A percentile compares a stretch with the other conserved stretches of the same genome.
Evolutionary conservation across 1,284 basidiomycete genomes (phyloP).

Genomic region (Heterobasidion occidentale): DNA sequence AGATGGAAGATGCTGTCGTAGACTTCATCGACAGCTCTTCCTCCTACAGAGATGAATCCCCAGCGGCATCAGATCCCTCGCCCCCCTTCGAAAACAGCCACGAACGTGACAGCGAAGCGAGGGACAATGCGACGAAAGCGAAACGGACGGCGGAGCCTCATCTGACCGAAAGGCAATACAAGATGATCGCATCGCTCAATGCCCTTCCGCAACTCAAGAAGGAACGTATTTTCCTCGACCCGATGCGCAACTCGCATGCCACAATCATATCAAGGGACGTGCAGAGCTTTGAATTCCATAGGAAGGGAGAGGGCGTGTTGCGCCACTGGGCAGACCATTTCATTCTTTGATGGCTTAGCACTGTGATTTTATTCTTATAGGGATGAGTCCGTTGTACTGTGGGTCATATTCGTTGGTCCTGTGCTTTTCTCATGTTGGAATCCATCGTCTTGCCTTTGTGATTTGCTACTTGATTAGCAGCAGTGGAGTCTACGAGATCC

Average conservation of each 20-base stretch:
- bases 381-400: too few relatives aligned
- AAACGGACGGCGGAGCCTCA: constrained; percentile 1
- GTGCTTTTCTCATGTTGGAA: too few relatives aligned
- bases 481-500: too few relatives aligned
- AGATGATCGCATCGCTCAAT: constrained; percentile 49
- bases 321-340: constrained; percentile 70
- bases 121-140: not conserved
- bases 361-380: too few relatives aligned
- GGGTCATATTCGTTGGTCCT: too few relatives aligned
- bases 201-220: constrained; percentile 59
- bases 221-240: constrained; percentile 52
- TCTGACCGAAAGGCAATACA: constrained; percentile 46
- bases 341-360: constrained; percentile 20
- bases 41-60: not conserved
- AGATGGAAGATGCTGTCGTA: constrained; percentile 47
- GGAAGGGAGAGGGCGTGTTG: constrained; percentile 52
- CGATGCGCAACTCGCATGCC: constrained; percentile 57
- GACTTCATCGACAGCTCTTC: constrained; percentile 31
- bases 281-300: constrained; percentile 47
- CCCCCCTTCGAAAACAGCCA: not conserved
- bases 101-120: not conserved
- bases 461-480: too few relatives aligned
- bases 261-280: constrained; percentile 62
- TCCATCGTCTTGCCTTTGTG: too few relatives aligned
- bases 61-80: not conserved